Conservation (phyloP, 176 grass and related monocot genomes). For the Urochloa ruziziensis region DNA sequence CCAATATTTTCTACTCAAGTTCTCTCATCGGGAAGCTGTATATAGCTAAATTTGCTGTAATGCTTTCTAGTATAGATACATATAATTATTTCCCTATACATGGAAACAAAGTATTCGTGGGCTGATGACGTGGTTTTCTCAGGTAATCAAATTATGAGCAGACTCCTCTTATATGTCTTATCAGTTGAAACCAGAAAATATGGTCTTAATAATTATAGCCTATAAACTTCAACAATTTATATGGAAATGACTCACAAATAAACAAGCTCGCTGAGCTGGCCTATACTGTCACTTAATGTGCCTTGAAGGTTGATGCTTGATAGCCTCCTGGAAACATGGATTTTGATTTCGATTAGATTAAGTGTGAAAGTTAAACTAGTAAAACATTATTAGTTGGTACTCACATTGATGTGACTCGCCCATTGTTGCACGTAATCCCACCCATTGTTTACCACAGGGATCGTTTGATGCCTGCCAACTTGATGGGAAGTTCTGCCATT, state of each 20-base stretch:
- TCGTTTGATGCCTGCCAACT: constrained; percentile 42
- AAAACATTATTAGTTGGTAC: constrained; percentile 13
- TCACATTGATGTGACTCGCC: constrained; percentile 39
- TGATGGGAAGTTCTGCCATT: constrained; percentile 47
- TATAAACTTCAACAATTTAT: constrained; percentile 17
- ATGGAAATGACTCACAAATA: constrained; percentile 33
- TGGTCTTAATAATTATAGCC: background rate
- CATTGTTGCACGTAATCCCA: constrained; percentile 32
- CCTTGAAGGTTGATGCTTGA: constrained; percentile 45
- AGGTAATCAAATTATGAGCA: background rate
- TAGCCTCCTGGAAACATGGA: constrained; percentile 41
- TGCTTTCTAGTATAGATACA: constrained; percentile 14
- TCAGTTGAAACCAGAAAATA: background rate
- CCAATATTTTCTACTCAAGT: background rate
- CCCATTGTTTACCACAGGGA: constrained; percentile 43
- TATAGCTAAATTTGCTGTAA: background rate
- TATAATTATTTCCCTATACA: background rate
- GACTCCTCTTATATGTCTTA: background rate
- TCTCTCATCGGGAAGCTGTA: background rate
- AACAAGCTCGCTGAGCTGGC: constrained; percentile 40
- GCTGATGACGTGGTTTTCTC: background rate
- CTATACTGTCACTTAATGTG: constrained; percentile 37
- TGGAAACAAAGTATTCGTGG: background rate
- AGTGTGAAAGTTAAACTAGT: background rate
- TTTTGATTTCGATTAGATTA: constrained; percentile 3